Conservation (phyloP, 2,329 filamentous ascomycete species). For the Diaporthe citrichinensis region DNA sequence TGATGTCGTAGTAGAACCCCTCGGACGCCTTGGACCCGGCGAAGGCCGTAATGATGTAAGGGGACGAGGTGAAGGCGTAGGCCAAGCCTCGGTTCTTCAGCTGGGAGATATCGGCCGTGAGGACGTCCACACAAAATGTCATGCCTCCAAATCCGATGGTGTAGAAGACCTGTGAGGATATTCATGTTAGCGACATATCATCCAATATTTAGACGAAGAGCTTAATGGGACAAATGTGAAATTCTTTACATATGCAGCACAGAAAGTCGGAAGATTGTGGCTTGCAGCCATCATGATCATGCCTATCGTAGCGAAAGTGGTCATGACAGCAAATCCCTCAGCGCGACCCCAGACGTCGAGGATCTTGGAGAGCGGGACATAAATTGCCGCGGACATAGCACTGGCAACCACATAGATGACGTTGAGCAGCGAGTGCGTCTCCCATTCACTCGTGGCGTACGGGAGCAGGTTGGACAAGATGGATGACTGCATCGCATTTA, state of each 20-base stretch:
- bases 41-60: slow-evolving; percentile 75
- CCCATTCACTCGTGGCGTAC: slow-evolving; percentile 65
- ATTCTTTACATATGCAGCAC: slow-evolving; percentile 52
- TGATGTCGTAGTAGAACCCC: slow-evolving; percentile 62
- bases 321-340: slow-evolving; percentile 59
- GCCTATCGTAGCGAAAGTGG: slow-evolving; percentile 60
- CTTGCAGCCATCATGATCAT: slow-evolving; percentile 73
- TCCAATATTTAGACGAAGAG: slow-evolving; percentile 41
- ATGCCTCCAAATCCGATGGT: slow-evolving; percentile 71
- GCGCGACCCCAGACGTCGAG: slow-evolving; percentile 64
- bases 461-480: slow-evolving; percentile 59
- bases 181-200: slow-evolving; percentile 45
- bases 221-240: background rate
- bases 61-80: slow-evolving; percentile 72
- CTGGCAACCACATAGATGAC: slow-evolving; percentile 67
- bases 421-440: slow-evolving; percentile 66
- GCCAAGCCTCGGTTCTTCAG: slow-evolving; percentile 75
- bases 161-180: slow-evolving; percentile 68
- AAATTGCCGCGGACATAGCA: slow-evolving; percentile 70
- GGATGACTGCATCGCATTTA: slow-evolving; percentile 62
- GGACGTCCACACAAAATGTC: slow-evolving; percentile 72
- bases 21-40: slow-evolving; percentile 69
- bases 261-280: slow-evolving; percentile 65
- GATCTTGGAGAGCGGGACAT: slow-evolving; percentile 63
- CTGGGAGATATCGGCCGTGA: slow-evolving; percentile 75